phyloP scores from a whole-genome alignment of 768 basidiomycete genomes.

The Termitomyces sp. region DNA sequence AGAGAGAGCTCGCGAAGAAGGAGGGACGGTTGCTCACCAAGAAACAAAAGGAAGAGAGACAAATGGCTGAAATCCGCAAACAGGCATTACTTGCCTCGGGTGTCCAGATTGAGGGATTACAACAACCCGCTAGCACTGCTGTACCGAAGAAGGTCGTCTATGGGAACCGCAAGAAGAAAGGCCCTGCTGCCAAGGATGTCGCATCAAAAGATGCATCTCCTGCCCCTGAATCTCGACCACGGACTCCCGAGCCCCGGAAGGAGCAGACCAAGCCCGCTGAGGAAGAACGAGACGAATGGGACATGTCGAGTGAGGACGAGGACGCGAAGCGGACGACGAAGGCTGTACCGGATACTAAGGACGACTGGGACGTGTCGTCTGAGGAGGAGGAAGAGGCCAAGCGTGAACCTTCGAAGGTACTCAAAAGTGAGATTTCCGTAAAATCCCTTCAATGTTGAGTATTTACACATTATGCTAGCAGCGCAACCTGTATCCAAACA shows the following conservation, averaged over 20 bases:
- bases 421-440: constrained; percentile 7
- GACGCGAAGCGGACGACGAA: constrained; percentile 22
- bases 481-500: constrained; percentile 14
- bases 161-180: constrained; percentile 79
- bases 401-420: constrained; percentile 4
- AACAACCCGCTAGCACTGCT: constrained; percentile 42
- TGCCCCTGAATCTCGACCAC: constrained; percentile 47
- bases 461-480: not conserved
- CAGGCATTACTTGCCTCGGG: constrained; percentile 89
- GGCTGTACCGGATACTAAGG: constrained; percentile 10
- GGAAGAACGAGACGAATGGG: constrained; percentile 50
- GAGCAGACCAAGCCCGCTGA: constrained; percentile 19
- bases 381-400: constrained; percentile 44
- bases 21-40: constrained; percentile 95
- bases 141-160: constrained; percentile 75
- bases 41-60: constrained; percentile 92
- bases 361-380: constrained; percentile 63
- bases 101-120: constrained; percentile 85
- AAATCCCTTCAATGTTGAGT: not conserved
- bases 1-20: constrained; percentile 85
- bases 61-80: constrained; percentile 84
- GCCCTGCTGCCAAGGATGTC: constrained; percentile 37
- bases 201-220: constrained; percentile 47
- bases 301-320: constrained; percentile 59
- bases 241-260: constrained; percentile 34